phyloP scores from a whole-genome alignment of 805 yeast genomes.

The Metschnikowia arizonensis region DNA sequence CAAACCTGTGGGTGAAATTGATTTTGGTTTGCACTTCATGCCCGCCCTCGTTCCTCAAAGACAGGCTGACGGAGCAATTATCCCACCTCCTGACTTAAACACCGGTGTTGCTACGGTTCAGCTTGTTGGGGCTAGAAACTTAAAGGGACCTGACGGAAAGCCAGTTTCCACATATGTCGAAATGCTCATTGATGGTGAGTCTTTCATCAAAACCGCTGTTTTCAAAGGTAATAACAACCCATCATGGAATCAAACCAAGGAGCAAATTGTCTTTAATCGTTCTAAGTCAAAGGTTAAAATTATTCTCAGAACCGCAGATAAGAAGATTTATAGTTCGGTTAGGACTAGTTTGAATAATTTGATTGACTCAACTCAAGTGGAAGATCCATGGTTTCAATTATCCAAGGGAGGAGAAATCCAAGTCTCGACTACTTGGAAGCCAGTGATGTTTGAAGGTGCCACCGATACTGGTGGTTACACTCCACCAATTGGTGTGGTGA shows the following conservation, averaged over 20 bases:
- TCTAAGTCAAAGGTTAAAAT: constrained; percentile 66
- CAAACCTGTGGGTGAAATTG: constrained; percentile 72
- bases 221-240: constrained; percentile 64
- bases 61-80: constrained; percentile 74
- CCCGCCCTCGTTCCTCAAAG: constrained; percentile 64
- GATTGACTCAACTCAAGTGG: constrained; percentile 73
- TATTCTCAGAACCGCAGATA: constrained; percentile 56
- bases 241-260: constrained; percentile 57
- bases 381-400: constrained; percentile 73
- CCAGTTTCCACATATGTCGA: constrained; percentile 62
- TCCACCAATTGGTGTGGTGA: constrained; percentile 91
- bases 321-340: constrained; percentile 55
- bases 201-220: constrained; percentile 53
- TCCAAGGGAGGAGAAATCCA: constrained; percentile 71
- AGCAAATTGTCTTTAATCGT: constrained; percentile 68
- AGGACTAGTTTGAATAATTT: constrained; percentile 58
- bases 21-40: constrained; percentile 67
- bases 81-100: constrained; percentile 87
- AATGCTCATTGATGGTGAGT: constrained; percentile 58
- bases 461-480: constrained; percentile 75
- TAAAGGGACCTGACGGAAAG: constrained; percentile 44
- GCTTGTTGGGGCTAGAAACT: constrained; percentile 58
- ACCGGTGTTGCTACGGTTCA: constrained; percentile 84
- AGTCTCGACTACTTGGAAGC: constrained; percentile 75
- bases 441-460: constrained; percentile 68